These are phyloP conservation scores for Metschnikowia cubensis DNA, from an alignment of 805 yeast species.

Conservation along the genomic window DNA sequence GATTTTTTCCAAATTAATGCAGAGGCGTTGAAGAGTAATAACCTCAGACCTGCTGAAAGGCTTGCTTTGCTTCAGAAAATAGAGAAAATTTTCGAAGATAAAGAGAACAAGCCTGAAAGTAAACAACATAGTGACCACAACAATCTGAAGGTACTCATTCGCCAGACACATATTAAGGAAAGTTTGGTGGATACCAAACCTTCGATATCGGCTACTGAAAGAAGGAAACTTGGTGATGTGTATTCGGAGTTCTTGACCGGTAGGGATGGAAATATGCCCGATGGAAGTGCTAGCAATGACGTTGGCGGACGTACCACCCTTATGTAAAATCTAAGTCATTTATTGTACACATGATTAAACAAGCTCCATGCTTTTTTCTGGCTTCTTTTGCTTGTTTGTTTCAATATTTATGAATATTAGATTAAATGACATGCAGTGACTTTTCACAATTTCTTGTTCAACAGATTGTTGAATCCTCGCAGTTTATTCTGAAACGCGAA, in stretches of 20 bases:
- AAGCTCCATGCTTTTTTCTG: neutral
- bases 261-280: slow-evolving; percentile 85
- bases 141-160: slow-evolving; percentile 40
- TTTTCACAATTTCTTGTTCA: too few species aligned
- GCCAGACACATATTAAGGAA: slow-evolving; percentile 50
- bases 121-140: slow-evolving; percentile 6
- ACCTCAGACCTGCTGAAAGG: slow-evolving; percentile 37
- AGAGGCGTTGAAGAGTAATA: slow-evolving; percentile 23
- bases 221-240: slow-evolving; percentile 54
- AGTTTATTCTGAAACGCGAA: neutral
- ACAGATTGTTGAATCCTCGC: neutral
- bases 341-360: neutral
- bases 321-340: slow-evolving; percentile 44
- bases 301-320: slow-evolving; percentile 83
- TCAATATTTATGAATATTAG: neutral
- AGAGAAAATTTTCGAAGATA: slow-evolving; percentile 30
- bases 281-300: slow-evolving; percentile 73
- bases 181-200: slow-evolving; percentile 79
- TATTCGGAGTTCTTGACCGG: slow-evolving; percentile 71
- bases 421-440: neutral
- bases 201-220: slow-evolving; percentile 78
- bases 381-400: neutral
- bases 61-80: slow-evolving; percentile 40
- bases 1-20: slow-evolving; percentile 45
- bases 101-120: slow-evolving; percentile 4